Conservation (phyloP, 164 flowering plant genomes). For the Chloranthus sessilifolius region DNA sequence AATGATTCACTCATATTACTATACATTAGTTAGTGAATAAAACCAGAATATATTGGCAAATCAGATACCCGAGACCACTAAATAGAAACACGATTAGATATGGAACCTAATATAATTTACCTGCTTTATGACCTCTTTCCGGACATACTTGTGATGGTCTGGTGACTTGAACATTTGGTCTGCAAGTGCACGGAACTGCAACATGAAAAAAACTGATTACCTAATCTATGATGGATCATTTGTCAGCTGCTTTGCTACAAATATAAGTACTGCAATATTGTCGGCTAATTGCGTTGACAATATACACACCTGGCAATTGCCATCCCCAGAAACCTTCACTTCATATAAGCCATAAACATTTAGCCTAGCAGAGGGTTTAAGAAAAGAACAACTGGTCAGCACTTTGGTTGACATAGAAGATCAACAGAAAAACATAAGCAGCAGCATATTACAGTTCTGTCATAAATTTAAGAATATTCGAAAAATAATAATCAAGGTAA, state of each 20-base stretch:
- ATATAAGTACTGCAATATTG: no score
- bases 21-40: no score
- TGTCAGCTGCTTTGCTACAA: no score
- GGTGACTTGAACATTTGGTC: conserved; percentile 84
- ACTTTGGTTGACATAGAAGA: no score
- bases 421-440: no score
- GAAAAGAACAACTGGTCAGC: not conserved
- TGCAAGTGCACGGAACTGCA: conserved; percentile 92
- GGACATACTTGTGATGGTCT: conserved; percentile 84
- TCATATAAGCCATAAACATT: conserved; percentile 71
- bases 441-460: no score
- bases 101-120: conserved; percentile 23
- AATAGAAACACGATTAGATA: not conserved
- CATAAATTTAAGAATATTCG: no score
- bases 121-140: conserved; percentile 83
- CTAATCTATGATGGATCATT: not conserved
- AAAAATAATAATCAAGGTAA: no score
- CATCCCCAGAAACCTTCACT: conserved; percentile 89
- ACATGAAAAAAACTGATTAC: conserved; percentile 4
- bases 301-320: conserved; percentile 75
- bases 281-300: conserved; percentile 3
- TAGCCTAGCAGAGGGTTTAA: conserved; percentile 33
- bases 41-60: no score
- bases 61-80: no score
- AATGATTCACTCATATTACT: no score